These are phyloP conservation scores for Cladosporium sp. DNA, from an alignment of 2,329 filamentous ascomycete genomes.

Conservation along the genomic window DNA sequence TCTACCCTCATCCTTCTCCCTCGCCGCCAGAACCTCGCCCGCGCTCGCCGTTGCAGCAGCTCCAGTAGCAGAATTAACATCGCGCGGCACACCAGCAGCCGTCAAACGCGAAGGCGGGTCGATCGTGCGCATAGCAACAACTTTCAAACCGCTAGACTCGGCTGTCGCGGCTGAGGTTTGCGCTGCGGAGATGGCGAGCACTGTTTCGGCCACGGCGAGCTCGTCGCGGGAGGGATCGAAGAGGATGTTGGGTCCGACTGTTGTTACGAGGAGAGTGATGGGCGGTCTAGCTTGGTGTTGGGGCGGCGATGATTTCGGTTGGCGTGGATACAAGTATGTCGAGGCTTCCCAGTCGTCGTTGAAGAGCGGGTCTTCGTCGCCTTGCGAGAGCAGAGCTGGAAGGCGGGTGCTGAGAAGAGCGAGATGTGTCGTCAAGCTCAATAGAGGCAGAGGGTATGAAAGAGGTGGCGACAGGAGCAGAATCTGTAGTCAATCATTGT, in stretches of 20 bases:
- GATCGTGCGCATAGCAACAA: conserved; percentile 50
- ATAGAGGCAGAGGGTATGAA: conserved; percentile 87
- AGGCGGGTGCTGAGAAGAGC: conserved; percentile 85
- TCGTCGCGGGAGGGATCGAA: conserved; percentile 93
- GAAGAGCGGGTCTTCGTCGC: conserved; percentile 94
- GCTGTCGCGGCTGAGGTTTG: conserved; percentile 58
- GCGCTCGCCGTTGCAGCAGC: conserved; percentile 39
- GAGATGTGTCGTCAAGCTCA: conserved; percentile 90
- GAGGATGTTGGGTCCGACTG: conserved; percentile 82
- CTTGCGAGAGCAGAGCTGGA: conserved; percentile 80
- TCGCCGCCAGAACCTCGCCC: conserved; percentile 43
- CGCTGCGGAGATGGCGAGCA: conserved; percentile 79
- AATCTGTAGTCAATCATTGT: conserved; percentile 58
- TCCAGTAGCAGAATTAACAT: conserved; percentile 48
- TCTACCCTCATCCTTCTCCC: conserved; percentile 51
- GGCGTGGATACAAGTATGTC: conserved; percentile 67
- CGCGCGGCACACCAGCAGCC: conserved; percentile 49
- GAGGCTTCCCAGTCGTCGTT: conserved; percentile 96
- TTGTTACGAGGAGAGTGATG: conserved; percentile 85
- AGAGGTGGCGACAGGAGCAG: conserved; percentile 89
- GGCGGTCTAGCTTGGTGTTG: conserved; percentile 62
- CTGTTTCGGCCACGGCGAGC: conserved; percentile 86
- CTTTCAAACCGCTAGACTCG: conserved; percentile 50
- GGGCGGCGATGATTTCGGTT: conserved; percentile 17
- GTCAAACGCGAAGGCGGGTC: conserved; percentile 53